Base-by-base conservation (phyloP, 2,329 filamentous ascomycete genomes). In the Rutstroemia sp. region DNA sequence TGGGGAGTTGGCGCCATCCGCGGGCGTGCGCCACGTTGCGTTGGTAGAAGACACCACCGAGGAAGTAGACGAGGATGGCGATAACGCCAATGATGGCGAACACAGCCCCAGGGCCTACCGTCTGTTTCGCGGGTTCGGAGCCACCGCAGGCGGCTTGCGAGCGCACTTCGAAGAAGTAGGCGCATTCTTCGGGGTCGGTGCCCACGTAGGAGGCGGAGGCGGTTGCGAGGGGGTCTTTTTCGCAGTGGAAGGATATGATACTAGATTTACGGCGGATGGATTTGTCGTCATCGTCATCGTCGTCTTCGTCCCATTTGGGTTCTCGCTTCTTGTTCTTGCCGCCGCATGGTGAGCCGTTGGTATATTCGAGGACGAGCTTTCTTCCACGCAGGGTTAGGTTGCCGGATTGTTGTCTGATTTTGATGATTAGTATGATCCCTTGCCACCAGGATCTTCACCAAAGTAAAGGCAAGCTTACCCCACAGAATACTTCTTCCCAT, bases 21-120 rank as follows among this genome's bases (percentile, higher is more conserved):
- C 94, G 81, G 65, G 95, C 91, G 71, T 99, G 90, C 73, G 92
- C 87, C 57, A 99, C 92, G 34, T 90, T 95, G 58, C 94, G 84
- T 72, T 96, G 92, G 76, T 97, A 99, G 61, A 96, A 91, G 65
- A 95, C 88, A 67, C 94, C 94, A 64, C 94, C 94, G 39, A 95
- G 80, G 55, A 96, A 77, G 72, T 99, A 99, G 21, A 94, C 94
- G 9, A 92, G 74, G 39, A 96, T 79, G 9, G 92, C 88, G 58
- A 84, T 80, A 58, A 79, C 76, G 63, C 83, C 81, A 70, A 99
- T 97, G 62, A 97, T 87, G 59, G 88, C 88, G 69, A 99, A 99
- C 12, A 99, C 72, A 76, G 90, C 73, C 70, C 88, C 67, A 72
- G 94, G 74, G 68, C 88, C 72, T 77, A 86, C 74, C 72, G 85